Base-by-base conservation (phyloP, 2,329 filamentous ascomycete species). In the Dactylellina leptospora region DNA sequence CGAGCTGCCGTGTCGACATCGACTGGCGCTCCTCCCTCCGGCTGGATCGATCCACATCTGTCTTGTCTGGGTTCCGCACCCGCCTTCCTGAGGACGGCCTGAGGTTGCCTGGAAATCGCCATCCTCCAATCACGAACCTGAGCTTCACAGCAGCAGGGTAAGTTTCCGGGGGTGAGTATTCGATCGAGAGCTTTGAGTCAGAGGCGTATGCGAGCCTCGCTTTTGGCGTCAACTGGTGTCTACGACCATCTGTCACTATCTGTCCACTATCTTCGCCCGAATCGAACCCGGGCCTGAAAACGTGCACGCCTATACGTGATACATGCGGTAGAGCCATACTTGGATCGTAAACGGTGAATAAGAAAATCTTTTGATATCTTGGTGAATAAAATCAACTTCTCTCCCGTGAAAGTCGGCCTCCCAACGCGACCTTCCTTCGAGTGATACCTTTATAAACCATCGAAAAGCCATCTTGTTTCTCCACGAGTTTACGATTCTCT, bases 361-460 rank as follows among this genome's bases (percentile, higher is more conserved):
- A 58, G 48, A 62, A 23, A 56, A 40, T n/a, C n/a, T n/a, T 62
- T 55, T 71, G 58, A 56, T 58, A 51, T 51, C 30, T 42, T 63
- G 66, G 66, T 71, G 58, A 71, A 71, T 71, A 62, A 71, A 55
- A 45, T 51, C 50, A 55, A 58, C 27, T 48, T 33, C 42, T 50
- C 54, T 40, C 66, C 62, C 66, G 44, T 71, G 66, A 71, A 71
- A 70, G 64, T 70, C 64, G 64, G 47, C 58, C 44, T 50, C 6
- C 23, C 33, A 20, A 48, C 48, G 27, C 66, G 66, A 51, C 66
- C 45, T 70, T 70, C 56, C 27, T 51, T 11, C 58, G 62, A 71
- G 66, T 71, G 66, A 71, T 63, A 40, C 42, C 55, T 71, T 70
- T 71, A 62, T 71, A 71, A 71, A 51, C 66, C 66, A 71, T 58